A percentile compares a stretch with the other conserved stretches of the same genome.
Conservation (phyloP, 2,329 filamentous ascomycete species). For the Talaromyces marneffei region DNA sequence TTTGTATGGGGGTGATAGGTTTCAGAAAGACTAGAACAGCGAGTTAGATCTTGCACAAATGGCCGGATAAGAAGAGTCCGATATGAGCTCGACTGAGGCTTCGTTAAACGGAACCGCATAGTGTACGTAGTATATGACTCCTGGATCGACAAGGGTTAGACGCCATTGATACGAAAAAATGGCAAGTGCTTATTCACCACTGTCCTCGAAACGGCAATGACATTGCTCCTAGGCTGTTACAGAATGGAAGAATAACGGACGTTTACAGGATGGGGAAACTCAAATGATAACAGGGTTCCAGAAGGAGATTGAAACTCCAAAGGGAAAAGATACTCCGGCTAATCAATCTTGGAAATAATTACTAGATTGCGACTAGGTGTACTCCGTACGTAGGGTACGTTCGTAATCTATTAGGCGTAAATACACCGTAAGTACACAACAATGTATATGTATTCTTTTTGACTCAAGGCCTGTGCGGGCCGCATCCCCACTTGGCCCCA, state of each 20-base stretch:
- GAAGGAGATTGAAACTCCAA: not conserved
- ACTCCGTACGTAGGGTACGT: not conserved
- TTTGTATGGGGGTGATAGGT: not conserved
- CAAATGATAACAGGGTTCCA: not conserved
- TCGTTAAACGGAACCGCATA: not conserved
- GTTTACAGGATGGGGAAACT: not conserved
- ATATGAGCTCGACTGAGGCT: too few relatives aligned
- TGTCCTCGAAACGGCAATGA: too few relatives aligned
- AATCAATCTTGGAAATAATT: not conserved
- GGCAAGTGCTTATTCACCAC: not conserved
- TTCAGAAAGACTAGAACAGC: not conserved
- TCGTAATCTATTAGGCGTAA: not conserved
- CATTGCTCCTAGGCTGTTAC: not conserved
- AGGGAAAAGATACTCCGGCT: not conserved
- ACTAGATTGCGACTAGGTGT: not conserved
- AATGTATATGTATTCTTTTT: not conserved
- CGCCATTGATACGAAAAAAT: not conserved
- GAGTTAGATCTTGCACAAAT: conserved; percentile 17
- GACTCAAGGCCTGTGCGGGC: not conserved
- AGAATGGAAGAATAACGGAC: not conserved
- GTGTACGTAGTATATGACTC: not conserved
- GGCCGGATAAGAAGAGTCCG: not conserved
- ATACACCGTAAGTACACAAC: not conserved
- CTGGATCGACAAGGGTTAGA: not conserved
- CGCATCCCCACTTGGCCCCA: not conserved